Base-by-base conservation (phyloP, 2,329 filamentous ascomycete species). In the Fusarium floridanum region DNA sequence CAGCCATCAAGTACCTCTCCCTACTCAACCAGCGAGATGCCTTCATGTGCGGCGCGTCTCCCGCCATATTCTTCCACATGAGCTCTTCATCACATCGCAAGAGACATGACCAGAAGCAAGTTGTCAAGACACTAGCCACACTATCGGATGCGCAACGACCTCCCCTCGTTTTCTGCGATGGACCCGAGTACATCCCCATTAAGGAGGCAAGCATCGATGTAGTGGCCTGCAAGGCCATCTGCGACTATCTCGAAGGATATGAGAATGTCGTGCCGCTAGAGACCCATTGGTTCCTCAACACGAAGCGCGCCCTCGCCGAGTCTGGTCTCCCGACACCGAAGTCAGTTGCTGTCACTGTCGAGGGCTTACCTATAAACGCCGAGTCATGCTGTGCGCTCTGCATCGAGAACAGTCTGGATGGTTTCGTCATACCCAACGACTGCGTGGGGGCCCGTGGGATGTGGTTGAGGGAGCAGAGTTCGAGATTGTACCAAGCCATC, bases 1-100 rank as follows among this genome's bases (percentile, higher is more conserved):
- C 82, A 2, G 75, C 79, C 8, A 77, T 81, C 29, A 83, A 83
- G 70, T 81, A 83, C 34, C 78, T 84, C 32, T 81, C 78, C 8
- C 72, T 83, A 7, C 76, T 84, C n/a, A 75, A 79, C 6, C 82
- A 83, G 67, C 79, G 80, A n/a, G 81, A 83, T 36, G 78, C 81
- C 41, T 84, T 84, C 70, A 80, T 83, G 56, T 70, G 70, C 43
- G 76, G 77, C 32, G 60, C 72, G 8, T 73, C 77, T 1, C 68
- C 79, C 0, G 77, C 77, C 1, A 68, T 83, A 6, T 69, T 83
- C 66, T 83, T 83, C 71, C 75, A 81, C 60, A 68, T 79, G 32
- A 72, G 77, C 36, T 67, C 72, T n/a, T 68, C 75, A 0, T 53
- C 72, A 2, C 64, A 74, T 14, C 71, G 75, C 22, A 67, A 71